Evolutionary conservation across 1,284 basidiomycete species (phyloP), one percentile per base, ranked within the genome.

Genomic region (Tetrapyrgos nigripes): DNA sequence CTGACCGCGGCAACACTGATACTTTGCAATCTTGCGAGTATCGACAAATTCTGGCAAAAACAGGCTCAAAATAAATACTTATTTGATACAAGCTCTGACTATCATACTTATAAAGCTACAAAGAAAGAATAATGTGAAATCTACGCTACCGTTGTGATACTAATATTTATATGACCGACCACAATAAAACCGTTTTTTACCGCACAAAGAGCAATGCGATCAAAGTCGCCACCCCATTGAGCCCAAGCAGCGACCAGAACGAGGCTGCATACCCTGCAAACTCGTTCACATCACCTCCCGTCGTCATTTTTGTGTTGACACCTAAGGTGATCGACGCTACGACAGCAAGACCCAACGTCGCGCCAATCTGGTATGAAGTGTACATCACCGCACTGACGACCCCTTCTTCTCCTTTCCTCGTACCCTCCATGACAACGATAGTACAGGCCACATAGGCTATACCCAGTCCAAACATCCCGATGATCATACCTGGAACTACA

Each of bases 331-430:
- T 59, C 8, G 63, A 62, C 2, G 63, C 58, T 3, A 62, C 61
- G 21, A 62, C 63, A 33, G 63, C 60, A 4, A 64, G 44, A 6
- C 63, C 63, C 14, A 64, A 26, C 23, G 63, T 64, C 14, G 63
- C 58, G 2, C 63, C 63, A 23, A 64, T 48, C 35, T 64, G 63
- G 50, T 62, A 62, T 8, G 58, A 56, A 10, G 64, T 63, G 40
- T 59, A 65, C 62, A 63, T 65, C 24, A 62, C 51, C n/a, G 64
- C 64, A 19, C 64, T 58, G 19, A 65, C 62, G 13, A 65, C 62
- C 24, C 64, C 64, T 23, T 63, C 57, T 29, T 63, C 56, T 13
- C 58, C 60, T n/a, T 53, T 28, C 49, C 55, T 49, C 24, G 58
- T 60, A 29, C 60, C 55, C 9, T 59, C 64, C 64, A 65, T 65